These are phyloP conservation scores for Phytopythium helicoides DNA, from an alignment of 352 stramenopile species.

Conservation along the genomic window DNA sequence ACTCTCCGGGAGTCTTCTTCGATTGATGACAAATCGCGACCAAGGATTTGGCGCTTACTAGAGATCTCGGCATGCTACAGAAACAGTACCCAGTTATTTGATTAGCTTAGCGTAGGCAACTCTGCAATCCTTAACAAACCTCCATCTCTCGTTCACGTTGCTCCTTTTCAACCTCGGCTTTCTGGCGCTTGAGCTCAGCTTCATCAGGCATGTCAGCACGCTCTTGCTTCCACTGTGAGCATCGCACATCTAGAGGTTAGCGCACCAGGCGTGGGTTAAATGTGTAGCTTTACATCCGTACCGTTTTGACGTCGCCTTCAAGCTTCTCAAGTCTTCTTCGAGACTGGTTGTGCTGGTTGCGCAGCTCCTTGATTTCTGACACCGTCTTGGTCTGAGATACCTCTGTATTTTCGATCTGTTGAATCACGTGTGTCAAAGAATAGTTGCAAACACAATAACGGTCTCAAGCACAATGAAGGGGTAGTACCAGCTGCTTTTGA, in stretches of 20 bases:
- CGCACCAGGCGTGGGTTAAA: too few relatives aligned
- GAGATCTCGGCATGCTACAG: slow-evolving; percentile 66
- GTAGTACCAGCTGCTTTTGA: slow-evolving; percentile 44
- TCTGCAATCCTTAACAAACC: too few relatives aligned
- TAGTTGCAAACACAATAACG: neutral
- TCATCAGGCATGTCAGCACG: slow-evolving; percentile 49
- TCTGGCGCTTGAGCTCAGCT: slow-evolving; percentile 48
- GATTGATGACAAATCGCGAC: slow-evolving; percentile 38
- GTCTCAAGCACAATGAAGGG: too few relatives aligned
- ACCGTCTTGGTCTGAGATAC: slow-evolving; percentile 62
- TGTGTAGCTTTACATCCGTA: too few relatives aligned
- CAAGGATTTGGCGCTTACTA: slow-evolving; percentile 58
- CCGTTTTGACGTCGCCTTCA: slow-evolving; percentile 55
- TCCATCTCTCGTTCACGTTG: slow-evolving; percentile 73
- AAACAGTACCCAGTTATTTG: too few relatives aligned
- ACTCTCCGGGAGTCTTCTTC: slow-evolving; percentile 57
- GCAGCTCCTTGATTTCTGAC: slow-evolving; percentile 64
- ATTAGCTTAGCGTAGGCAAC: too few relatives aligned
- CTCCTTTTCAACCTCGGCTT: slow-evolving; percentile 58
- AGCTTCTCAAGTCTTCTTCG: slow-evolving; percentile 65
- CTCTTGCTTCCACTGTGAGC: slow-evolving; percentile 63
- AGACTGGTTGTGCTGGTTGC: slow-evolving; percentile 67
- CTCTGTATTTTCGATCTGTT: slow-evolving; percentile 66
- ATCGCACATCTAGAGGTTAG: too few relatives aligned
- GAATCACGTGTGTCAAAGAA: neutral